Base-by-base conservation (phyloP, 2,329 filamentous ascomycete genomes). In the Botryotinia calthae region DNA sequence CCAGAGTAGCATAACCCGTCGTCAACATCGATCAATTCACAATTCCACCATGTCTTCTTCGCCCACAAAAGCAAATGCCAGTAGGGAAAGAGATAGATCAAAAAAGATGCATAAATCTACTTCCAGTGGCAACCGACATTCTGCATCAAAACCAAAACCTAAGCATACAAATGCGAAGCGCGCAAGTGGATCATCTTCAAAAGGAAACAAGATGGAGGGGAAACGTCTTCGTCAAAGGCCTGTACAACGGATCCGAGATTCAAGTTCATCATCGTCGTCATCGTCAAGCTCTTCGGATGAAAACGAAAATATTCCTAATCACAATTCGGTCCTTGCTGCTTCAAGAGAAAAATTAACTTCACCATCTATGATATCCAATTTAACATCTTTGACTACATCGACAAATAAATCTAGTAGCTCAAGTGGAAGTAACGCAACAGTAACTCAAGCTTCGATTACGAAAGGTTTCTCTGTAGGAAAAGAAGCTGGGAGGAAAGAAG, bases 341-440 rank as follows among this genome's bases (percentile, higher is more conserved):
- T 76, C 77, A 3, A 75, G 79, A 61, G 74, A 77, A 56, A 74
- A 76, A 40, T 74, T 81, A 37, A 78, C 78, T 9, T 81, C 81
- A 25, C 80, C 81, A 8, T 81, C 81, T 16, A 76, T 78, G 31
- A 71, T 80, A n/a, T 82, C 81, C 4, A 77, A 76, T 42, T 71
- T 80, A 10, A 82, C 81, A 8, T 77, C 75, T 54, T 61, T 79
- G 16, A 78, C 81, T 0, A 77, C 77, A 1, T 75, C 76, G 37
- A 81, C 81, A 3, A 81, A 79, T 70, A 81, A 81, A 18, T 83
- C 83, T 0, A 80, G 80, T 48, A 80, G 80, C 66, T 84, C 84
- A 14, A 84, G 81, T 72, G 82, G 81, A 46, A 84, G 83, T 74
- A 81, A 80, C 73, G 83, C 83, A 14, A 84, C 83, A 5, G 78